A percentile compares a stretch with the other conserved stretches of the same genome.
Conservation (phyloP, 2,329 filamentous ascomycete genomes). For the Sporothrix globosa region DNA sequence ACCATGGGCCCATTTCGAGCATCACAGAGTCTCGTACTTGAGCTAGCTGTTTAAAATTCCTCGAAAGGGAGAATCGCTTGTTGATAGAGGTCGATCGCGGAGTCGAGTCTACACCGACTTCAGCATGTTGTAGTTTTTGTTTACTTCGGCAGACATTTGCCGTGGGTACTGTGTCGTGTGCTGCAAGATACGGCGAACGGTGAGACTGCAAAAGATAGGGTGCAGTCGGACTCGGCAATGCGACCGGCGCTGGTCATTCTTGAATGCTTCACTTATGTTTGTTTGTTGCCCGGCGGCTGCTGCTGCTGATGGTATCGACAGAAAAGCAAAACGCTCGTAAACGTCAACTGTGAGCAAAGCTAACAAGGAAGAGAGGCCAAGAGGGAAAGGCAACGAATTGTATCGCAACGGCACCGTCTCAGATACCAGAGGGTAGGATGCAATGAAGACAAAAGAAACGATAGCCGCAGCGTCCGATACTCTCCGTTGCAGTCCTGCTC, state of each 20-base stretch:
- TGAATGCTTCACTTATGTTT: neutral
- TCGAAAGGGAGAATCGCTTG: neutral
- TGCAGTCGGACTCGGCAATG: neutral
- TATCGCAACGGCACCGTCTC: neutral
- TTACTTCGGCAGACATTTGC: no score
- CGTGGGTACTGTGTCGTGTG: neutral
- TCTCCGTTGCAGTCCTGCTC: no score
- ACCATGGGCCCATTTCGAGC: neutral
- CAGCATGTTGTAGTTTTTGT: neutral
- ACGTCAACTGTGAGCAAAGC: neutral
- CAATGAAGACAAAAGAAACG: neutral
- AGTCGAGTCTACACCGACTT: neutral
- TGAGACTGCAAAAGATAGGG: neutral
- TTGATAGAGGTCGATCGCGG: neutral
- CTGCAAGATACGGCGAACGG: constrained; percentile 1
- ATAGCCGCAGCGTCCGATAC: neutral
- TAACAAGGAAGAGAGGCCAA: neutral
- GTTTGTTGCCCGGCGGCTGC: neutral
- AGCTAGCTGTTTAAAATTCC: neutral
- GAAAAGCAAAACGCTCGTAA: neutral
- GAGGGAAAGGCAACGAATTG: constrained; percentile 1
- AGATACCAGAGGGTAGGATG: no score
- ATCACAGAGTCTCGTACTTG: neutral
- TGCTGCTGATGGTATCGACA: neutral
- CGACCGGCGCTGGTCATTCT: neutral